Evolutionary conservation across 768 basidiomycete species (phyloP).

Genomic region (Pleurotus ostreatus): DNA sequence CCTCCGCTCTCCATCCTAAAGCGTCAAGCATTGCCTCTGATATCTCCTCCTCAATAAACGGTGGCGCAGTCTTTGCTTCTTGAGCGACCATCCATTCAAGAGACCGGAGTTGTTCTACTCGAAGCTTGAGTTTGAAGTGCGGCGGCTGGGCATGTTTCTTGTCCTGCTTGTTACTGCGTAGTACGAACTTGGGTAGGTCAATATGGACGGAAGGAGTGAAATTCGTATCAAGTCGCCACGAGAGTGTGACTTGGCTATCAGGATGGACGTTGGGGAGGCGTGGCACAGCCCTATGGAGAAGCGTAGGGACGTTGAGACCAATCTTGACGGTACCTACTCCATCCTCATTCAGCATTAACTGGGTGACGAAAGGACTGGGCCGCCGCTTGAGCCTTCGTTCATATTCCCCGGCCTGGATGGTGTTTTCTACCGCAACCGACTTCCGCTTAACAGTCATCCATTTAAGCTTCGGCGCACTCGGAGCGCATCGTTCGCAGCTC

Average conservation of each 20-base stretch:
- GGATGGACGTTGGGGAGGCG: slow-evolving; percentile 63
- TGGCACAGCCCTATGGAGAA: slow-evolving; percentile 82
- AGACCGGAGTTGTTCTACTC: slow-evolving; percentile 86
- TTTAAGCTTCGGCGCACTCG: slow-evolving; percentile 65
- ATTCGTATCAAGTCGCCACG: slow-evolving; percentile 83
- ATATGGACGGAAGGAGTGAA: slow-evolving; percentile 63
- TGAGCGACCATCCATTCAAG: slow-evolving; percentile 89
- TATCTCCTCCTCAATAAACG: slow-evolving; percentile 92
- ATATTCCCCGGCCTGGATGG: slow-evolving; percentile 82
- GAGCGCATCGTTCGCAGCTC: slow-evolving; percentile 80
- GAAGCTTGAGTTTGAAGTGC: slow-evolving; percentile 68
- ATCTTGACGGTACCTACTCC: slow-evolving; percentile 72
- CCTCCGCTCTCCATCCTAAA: slow-evolving; percentile 93
- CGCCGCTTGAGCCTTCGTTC: slow-evolving; percentile 85
- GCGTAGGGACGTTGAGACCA: slow-evolving; percentile 83
- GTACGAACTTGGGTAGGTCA: slow-evolving; percentile 57
- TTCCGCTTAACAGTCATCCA: slow-evolving; percentile 68
- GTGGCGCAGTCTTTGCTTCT: slow-evolving; percentile 57
- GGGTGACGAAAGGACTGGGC: slow-evolving; percentile 83
- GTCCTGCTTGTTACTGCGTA: slow-evolving; percentile 76
- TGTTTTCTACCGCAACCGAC: slow-evolving; percentile 74
- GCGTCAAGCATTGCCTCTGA: slow-evolving; percentile 85
- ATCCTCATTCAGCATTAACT: slow-evolving; percentile 62
- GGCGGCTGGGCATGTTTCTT: slow-evolving; percentile 71
- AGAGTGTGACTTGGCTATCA: slow-evolving; percentile 44